Percentiles rank a stretch among this genome's conserved stretches.
Conservation (phyloP, 1,139 yeast species). For the Scheffersomyces lignicola region DNA sequence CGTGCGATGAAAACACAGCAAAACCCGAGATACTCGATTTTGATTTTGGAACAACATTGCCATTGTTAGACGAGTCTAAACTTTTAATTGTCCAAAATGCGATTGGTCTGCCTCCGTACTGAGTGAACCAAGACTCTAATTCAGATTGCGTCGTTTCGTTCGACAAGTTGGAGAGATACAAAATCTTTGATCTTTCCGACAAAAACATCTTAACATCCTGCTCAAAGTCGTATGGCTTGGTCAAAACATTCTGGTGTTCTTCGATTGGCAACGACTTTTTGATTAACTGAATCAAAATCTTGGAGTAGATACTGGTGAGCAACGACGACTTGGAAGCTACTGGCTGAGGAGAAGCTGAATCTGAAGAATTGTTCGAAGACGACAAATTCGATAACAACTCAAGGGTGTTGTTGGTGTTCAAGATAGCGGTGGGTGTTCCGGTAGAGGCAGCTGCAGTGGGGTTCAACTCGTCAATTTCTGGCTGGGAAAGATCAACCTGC, state of each 20-base stretch:
- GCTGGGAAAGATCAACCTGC: slow-evolving; percentile 45
- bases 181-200: slow-evolving; percentile 73
- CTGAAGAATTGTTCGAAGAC: slow-evolving; percentile 7
- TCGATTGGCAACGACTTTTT: slow-evolving; percentile 55
- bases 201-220: slow-evolving; percentile 70
- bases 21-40: slow-evolving; percentile 61
- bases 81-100: slow-evolving; percentile 86
- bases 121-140: slow-evolving; percentile 88
- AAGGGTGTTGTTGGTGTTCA: slow-evolving; percentile 2
- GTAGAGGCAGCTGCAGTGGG: slow-evolving; percentile 10
- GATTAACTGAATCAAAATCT: slow-evolving; percentile 51
- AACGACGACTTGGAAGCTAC: slow-evolving; percentile 9
- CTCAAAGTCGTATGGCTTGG: slow-evolving; percentile 72
- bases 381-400: slow-evolving; percentile 7
- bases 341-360: not conserved
- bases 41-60: slow-evolving; percentile 8
- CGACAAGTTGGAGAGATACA: slow-evolving; percentile 77
- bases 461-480: slow-evolving; percentile 11
- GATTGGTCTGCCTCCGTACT: slow-evolving; percentile 80
- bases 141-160: slow-evolving; percentile 88
- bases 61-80: slow-evolving; percentile 35
- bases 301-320: slow-evolving; percentile 25
- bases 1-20: slow-evolving; percentile 82
- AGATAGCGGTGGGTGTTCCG: slow-evolving; percentile 7
- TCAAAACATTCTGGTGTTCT: slow-evolving; percentile 56